phyloP scores from a whole-genome alignment of 1,284 basidiomycete species.

The Cryptococcus sp. region DNA sequence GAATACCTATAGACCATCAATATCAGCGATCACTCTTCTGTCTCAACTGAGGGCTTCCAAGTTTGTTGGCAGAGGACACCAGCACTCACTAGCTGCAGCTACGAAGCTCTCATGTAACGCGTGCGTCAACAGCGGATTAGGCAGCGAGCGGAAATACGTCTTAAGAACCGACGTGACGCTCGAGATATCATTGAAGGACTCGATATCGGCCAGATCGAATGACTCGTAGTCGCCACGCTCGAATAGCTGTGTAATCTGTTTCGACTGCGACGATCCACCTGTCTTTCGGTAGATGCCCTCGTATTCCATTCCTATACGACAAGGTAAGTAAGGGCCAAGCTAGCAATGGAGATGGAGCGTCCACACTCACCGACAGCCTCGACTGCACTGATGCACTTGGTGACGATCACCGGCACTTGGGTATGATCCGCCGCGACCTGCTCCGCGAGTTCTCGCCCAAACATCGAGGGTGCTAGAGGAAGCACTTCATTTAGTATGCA shows the following conservation, averaged over 20 bases:
- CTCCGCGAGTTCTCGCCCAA: conserved; percentile 81
- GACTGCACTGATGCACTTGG: conserved; percentile 92
- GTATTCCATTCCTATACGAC: conserved; percentile 50
- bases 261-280: conserved; percentile 88
- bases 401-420: conserved; percentile 83
- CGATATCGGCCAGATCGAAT: conserved; percentile 83
- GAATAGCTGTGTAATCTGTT: conserved; percentile 90
- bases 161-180: conserved; percentile 96
- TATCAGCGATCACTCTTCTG: no score
- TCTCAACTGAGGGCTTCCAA: no score
- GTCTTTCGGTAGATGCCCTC: conserved; percentile 92
- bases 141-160: conserved; percentile 90
- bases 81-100: conserved; percentile 62
- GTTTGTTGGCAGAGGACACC: neutral
- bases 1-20: conserved; percentile 55
- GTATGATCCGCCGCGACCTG: conserved; percentile 75
- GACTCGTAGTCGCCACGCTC: conserved; percentile 84
- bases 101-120: conserved; percentile 90
- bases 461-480: conserved; percentile 77
- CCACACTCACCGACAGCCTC: conserved; percentile 70
- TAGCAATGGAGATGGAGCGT: neutral
- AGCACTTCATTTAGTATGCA: conserved; percentile 3
- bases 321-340: neutral
- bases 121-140: conserved; percentile 86
- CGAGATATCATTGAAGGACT: conserved; percentile 92